A percentile compares a stretch with the other conserved stretches of the same genome.
Conservation (phyloP, 371 early-diverging fungal species). For the Dichotomocladium elegans region DNA sequence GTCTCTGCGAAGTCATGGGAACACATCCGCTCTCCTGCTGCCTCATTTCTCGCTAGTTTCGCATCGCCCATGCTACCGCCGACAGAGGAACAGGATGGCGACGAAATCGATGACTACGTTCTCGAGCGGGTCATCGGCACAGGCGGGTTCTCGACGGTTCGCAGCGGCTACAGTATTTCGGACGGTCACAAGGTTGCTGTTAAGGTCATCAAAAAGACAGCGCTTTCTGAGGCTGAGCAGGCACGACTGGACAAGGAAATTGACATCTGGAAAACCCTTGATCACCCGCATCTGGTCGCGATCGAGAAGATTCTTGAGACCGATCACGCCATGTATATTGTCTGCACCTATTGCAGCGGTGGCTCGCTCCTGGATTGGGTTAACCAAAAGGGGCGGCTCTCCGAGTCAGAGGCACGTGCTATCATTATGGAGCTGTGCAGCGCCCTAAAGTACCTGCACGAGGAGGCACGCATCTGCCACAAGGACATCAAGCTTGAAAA, state of each 20-base stretch:
- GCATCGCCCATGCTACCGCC: constrained; percentile 28
- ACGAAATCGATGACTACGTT: constrained; percentile 65
- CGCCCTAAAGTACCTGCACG: constrained; percentile 81
- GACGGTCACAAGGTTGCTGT: constrained; percentile 45
- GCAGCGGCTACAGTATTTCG: constrained; percentile 45
- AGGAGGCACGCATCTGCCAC: constrained; percentile 71
- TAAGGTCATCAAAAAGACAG: constrained; percentile 48
- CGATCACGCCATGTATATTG: constrained; percentile 60
- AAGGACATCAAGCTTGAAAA: constrained; percentile 95
- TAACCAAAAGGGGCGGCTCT: constrained; percentile 13
- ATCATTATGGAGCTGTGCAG: constrained; percentile 69
- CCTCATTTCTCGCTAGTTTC: constrained; percentile 55
- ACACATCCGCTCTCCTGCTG: constrained; percentile 56
- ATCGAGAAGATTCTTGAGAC: constrained; percentile 63
- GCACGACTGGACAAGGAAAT: constrained; percentile 50
- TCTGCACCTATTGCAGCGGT: constrained; percentile 62
- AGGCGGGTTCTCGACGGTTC: constrained; percentile 69
- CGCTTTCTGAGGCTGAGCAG: constrained; percentile 9
- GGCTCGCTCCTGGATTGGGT: constrained; percentile 49
- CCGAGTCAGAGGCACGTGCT: constrained; percentile 43
- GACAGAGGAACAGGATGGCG: constrained; percentile 42
- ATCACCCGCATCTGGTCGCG: constrained; percentile 65
- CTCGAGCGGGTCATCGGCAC: constrained; percentile 59
- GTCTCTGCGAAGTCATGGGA: constrained; percentile 41
- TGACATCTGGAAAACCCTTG: constrained; percentile 69